Conservation (phyloP, 371 early-diverging fungal species). For the Mortierella sp. region DNA sequence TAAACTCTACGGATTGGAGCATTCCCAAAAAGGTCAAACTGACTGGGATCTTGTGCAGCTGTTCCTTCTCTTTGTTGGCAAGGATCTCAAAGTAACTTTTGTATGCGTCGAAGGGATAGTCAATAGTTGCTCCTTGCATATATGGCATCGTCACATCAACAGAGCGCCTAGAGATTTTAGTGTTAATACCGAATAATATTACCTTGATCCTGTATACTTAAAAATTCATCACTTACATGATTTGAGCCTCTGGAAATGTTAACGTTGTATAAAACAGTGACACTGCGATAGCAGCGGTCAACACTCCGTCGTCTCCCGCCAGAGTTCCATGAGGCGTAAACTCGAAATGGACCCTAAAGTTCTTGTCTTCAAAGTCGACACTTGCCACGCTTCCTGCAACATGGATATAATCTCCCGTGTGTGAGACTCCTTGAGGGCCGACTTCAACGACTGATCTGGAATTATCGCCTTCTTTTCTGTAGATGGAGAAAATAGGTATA, state of each 20-base stretch:
- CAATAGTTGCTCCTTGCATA: slow-evolving; percentile 48
- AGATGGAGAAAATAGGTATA: slow-evolving; percentile 56
- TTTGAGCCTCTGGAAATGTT: slow-evolving; percentile 42
- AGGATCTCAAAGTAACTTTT: slow-evolving; percentile 51
- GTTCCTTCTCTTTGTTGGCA: slow-evolving; percentile 45
- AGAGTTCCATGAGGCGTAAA: slow-evolving; percentile 51
- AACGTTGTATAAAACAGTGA: slow-evolving; percentile 48
- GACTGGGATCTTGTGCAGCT: slow-evolving; percentile 50
- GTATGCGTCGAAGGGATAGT: slow-evolving; percentile 57
- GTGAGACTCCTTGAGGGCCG: slow-evolving; percentile 36
- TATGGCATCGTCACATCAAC: slow-evolving; percentile 57
- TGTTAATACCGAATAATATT: not conserved
- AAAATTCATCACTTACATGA: slow-evolving; percentile 29
- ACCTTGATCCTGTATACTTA: too few relatives aligned
- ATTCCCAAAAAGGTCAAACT: slow-evolving; percentile 44
- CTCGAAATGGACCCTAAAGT: slow-evolving; percentile 53
- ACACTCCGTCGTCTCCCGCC: slow-evolving; percentile 41
- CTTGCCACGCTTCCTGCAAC: slow-evolving; percentile 42
- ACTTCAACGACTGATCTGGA: slow-evolving; percentile 52
- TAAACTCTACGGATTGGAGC: slow-evolving; percentile 50
- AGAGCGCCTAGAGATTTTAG: slow-evolving; percentile 28
- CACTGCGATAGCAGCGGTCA: slow-evolving; percentile 21
- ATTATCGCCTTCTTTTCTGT: slow-evolving; percentile 46
- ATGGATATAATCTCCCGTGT: slow-evolving; percentile 46
- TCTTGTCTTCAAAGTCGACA: slow-evolving; percentile 55